These are phyloP conservation scores for Vitis rotundifolia DNA, from an alignment of 164 flowering plant genomes.

Conservation along the genomic window DNA sequence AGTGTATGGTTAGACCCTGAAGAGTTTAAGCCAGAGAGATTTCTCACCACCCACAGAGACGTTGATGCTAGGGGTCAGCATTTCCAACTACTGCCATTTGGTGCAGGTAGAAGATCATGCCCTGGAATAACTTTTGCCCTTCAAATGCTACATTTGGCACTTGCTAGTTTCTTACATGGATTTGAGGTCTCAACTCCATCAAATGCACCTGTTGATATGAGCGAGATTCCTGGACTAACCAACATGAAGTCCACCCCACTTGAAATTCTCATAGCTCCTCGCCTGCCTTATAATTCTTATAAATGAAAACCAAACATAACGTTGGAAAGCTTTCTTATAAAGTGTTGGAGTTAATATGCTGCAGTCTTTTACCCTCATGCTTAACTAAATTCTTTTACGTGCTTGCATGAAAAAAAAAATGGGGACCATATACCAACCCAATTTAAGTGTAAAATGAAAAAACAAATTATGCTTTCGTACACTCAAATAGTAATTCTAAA, in stretches of 20 bases:
- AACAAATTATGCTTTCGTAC: too few species aligned
- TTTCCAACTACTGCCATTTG: conserved; percentile 33
- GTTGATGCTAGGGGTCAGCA: conserved; percentile 23
- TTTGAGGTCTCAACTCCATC: conserved; percentile 12
- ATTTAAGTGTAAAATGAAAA: too few species aligned
- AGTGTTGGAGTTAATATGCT: too few species aligned
- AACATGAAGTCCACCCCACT: conserved; percentile 15
- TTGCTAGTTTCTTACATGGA: conserved; percentile 26
- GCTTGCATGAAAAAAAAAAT: too few species aligned
- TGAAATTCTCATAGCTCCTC: conserved; percentile 18
- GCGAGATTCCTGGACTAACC: conserved; percentile 11
- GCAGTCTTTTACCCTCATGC: too few species aligned
- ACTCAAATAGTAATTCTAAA: too few species aligned
- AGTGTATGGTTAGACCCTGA: conserved; percentile 1
- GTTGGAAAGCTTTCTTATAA: too few species aligned
- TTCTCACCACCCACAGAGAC: conserved; percentile 21
- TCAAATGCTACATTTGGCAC: conserved; percentile 6
- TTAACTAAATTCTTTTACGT: too few species aligned
- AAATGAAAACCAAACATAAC: not conserved
- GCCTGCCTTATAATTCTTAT: conserved; percentile 13
- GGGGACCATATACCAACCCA: too few species aligned
- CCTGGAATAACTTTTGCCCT: conserved; percentile 26
- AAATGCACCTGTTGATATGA: conserved; percentile 18
- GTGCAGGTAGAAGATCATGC: conserved; percentile 31
- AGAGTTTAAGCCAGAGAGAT: conserved; percentile 8